phyloP scores from a whole-genome alignment of 2,329 filamentous ascomycete species.

The Pseudovirgaria hyperparasitica region DNA sequence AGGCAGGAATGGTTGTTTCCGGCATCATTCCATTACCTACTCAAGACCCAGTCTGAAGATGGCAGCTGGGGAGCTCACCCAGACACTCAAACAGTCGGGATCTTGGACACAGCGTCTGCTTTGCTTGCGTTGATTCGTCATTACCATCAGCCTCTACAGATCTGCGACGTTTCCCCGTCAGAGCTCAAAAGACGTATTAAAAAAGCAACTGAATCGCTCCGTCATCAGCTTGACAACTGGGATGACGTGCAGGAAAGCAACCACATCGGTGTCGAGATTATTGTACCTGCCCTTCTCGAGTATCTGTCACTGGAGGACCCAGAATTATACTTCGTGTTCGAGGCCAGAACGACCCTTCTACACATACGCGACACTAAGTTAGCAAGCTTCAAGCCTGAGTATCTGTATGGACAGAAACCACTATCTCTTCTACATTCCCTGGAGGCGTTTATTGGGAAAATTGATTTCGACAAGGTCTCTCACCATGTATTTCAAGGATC shows the following conservation, averaged over 20 bases:
- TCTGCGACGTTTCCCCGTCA: too few species aligned
- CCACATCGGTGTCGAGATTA: constrained; percentile 9
- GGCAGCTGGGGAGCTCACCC: constrained; percentile 14
- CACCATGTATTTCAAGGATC: constrained; percentile 18
- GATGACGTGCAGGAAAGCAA: constrained; percentile 1
- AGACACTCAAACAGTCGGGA: constrained; percentile 18
- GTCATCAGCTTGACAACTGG: constrained; percentile 1
- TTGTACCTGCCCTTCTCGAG: constrained; percentile 6
- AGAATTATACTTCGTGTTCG: constrained; percentile 4
- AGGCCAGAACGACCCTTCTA: neutral
- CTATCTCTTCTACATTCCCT: constrained; percentile 24
- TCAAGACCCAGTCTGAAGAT: constrained; percentile 3
- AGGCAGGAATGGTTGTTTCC: constrained; percentile 4
- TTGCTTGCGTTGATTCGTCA: constrained; percentile 19
- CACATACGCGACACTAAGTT: constrained; percentile 4
- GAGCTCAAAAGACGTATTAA: too few species aligned
- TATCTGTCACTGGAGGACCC: constrained; percentile 4
- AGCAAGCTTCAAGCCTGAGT: constrained; percentile 1
- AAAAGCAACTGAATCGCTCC: neutral
- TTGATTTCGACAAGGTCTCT: constrained; percentile 21
- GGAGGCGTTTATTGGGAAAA: constrained; percentile 22
- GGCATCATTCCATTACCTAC: constrained; percentile 5
- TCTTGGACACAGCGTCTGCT: constrained; percentile 22
- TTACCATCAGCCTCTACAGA: too few species aligned
- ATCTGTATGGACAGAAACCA: constrained; percentile 3